Percentiles rank a stretch among this genome's conserved stretches.
Evolutionary conservation across 2,329 filamentous ascomycete species (phyloP).

Genomic region (Scopulariopsis brevicaulis): DNA sequence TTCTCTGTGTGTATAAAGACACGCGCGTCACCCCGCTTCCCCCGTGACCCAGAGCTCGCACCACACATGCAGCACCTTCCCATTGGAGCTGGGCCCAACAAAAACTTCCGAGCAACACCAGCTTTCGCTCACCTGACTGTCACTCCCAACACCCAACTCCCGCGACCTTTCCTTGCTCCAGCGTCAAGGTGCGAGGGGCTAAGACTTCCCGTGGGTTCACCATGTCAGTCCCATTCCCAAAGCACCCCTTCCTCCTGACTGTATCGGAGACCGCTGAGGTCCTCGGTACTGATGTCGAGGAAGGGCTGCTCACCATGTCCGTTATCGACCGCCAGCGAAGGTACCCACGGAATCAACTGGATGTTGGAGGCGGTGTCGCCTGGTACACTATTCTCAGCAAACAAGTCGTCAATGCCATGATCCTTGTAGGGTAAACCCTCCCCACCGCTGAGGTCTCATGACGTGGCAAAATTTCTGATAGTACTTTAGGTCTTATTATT

Average conservation of each 20-base stretch:
- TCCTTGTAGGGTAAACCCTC: slow-evolving; percentile 38
- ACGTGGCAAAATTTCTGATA: slow-evolving; percentile 13
- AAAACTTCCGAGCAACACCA: background rate
- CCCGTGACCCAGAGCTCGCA: no score
- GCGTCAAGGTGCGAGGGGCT: background rate
- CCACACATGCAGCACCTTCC: no score
- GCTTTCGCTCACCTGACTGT: no score
- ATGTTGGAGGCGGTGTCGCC: slow-evolving; percentile 55
- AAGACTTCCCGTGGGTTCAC: background rate
- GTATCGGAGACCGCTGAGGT: slow-evolving; percentile 50
- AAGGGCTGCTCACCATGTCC: slow-evolving; percentile 50
- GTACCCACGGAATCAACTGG: slow-evolving; percentile 59
- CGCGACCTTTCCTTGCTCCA: background rate
- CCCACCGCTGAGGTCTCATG: background rate
- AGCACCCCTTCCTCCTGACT: slow-evolving; percentile 49
- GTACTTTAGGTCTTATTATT: slow-evolving; percentile 56
- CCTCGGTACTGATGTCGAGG: slow-evolving; percentile 53
- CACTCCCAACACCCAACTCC: background rate
- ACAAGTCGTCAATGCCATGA: slow-evolving; percentile 70
- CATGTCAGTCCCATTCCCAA: slow-evolving; percentile 35
- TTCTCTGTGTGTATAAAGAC: background rate
- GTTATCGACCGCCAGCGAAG: slow-evolving; percentile 45
- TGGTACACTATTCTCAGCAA: slow-evolving; percentile 63
- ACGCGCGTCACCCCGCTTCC: no score
- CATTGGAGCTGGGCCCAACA: no score